Evolutionary conservation across 129 eudicot genomes (phyloP), one percentile per base, ranked within the genome.

Genomic region (Flaveria trinervia): DNA sequence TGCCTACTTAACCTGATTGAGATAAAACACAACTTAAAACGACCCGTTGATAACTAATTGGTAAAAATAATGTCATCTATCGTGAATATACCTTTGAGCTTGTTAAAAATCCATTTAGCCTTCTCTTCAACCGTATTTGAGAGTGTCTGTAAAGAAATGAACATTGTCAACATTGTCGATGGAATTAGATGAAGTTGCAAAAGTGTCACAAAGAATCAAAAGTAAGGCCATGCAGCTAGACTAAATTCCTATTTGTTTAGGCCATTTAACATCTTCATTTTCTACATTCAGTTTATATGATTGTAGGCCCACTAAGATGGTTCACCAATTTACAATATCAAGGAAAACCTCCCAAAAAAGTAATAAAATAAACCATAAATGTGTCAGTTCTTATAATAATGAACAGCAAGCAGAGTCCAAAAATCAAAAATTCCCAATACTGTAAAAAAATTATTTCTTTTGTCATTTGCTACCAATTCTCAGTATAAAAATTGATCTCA

Each of bases 21-120:
- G 10, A 65, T 36, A 8, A 65, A 65, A 65, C 45, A 15, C 67
- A 65, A 33, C 22, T 11, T 13, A 33, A 15, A 28, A 1, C 49
- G 15, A 39, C 71, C 28, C 4, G 9, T 17, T 16, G 15, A 33
- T 3, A 66, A 39, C 0, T 17, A 66, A 39, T 0, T 30, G 51
- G 51, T 33, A 0, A 30, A 25, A 14, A 20, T 20, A 20, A 20
- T 20, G 22, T 20, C 22, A 20, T 20, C 22, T 16, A 2, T 65
- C 0, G 44, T 26, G 0, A 48, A 23, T 8, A 23, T 33, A 84
- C 92, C 92, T 81, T 88, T 88, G 33, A 85, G 79, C 80, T 85
- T 85, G 84, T 85, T 80, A 51, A 88, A 88, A 61, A 88, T 57
- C 92, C 92, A 88, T 80, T 83, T 85, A 45, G 89, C 92, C 76